phyloP scores from a whole-genome alignment of 179 eudicot species.

The Beta lomatogona region DNA sequence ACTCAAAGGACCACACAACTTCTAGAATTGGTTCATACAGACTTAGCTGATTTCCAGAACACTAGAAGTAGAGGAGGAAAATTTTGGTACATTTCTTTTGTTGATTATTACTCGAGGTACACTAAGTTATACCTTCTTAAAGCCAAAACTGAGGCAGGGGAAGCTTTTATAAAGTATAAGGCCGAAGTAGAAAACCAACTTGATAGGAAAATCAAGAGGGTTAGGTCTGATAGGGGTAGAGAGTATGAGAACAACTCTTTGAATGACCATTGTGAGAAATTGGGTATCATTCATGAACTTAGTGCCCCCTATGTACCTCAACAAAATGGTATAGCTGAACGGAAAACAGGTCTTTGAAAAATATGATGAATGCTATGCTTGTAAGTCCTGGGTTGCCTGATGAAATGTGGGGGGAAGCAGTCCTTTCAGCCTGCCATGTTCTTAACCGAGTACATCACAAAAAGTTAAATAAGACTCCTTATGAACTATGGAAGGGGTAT shows the following conservation, averaged over 20 bases:
- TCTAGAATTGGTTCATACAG: not conserved
- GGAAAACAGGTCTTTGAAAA: not conserved
- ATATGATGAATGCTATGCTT: slow-evolving; percentile 15
- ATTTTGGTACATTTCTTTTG: not conserved
- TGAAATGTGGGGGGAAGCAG: slow-evolving; percentile 18
- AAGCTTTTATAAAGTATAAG: not conserved
- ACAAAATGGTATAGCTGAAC: not conserved
- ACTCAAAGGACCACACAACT: not conserved
- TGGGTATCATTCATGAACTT: not conserved
- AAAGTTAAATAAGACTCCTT: not conserved
- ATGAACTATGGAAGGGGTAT: slow-evolving; percentile 6
- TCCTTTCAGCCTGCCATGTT: not conserved
- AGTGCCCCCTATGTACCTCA: no score
- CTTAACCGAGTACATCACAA: not conserved
- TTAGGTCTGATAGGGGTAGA: slow-evolving; percentile 1
- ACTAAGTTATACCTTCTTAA: slow-evolving; percentile 4
- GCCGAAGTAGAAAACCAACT: slow-evolving; percentile 8
- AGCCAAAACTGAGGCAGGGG: not conserved
- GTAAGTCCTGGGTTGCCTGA: not conserved
- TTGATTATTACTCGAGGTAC: slow-evolving; percentile 6
- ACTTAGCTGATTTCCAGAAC: slow-evolving; percentile 12
- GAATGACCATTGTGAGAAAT: not conserved
- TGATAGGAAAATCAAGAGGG: not conserved
- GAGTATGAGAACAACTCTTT: not conserved
- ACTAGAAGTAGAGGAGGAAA: slow-evolving; percentile 3